Percentiles rank a stretch among this genome's conserved stretches.
Evolutionary conservation across 2,329 filamentous ascomycete species (phyloP).

Genomic region (Sclerotinia minor): DNA sequence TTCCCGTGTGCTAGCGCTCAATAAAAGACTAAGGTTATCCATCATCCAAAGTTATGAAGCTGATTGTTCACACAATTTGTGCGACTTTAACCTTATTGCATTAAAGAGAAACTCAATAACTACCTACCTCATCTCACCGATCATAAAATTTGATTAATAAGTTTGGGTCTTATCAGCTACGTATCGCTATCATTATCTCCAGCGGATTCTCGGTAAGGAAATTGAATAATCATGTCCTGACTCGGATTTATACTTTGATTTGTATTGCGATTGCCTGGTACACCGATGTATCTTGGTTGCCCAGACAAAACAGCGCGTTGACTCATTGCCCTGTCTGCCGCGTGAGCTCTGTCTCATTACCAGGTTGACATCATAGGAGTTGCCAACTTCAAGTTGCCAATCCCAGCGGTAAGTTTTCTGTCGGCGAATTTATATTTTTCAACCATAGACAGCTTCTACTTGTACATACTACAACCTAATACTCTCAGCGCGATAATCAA

Average conservation of each 20-base stretch:
- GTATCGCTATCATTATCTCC: not conserved
- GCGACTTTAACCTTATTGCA: not conserved
- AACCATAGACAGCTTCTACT: not conserved
- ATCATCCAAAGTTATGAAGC: not conserved
- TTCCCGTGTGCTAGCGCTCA: not conserved
- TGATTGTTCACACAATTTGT: not conserved
- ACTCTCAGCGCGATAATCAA: conserved; percentile 16
- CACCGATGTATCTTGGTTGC: conserved; percentile 23
- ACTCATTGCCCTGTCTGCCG: conserved; percentile 6
- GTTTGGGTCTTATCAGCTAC: not conserved
- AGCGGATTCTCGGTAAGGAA: conserved; percentile 2
- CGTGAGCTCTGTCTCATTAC: conserved; percentile 21
- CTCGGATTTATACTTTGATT: conserved; percentile 8
- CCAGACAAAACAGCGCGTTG: conserved; percentile 20
- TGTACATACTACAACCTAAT: conserved; percentile 4
- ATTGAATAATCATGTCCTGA: not conserved
- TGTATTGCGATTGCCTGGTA: conserved; percentile 4
- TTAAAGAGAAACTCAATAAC: not conserved
- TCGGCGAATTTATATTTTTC: not conserved
- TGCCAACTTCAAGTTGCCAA: conserved; percentile 12
- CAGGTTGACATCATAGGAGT: not conserved
- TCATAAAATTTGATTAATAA: not conserved
- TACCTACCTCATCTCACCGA: not conserved
- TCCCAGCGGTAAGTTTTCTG: conserved; percentile 4
- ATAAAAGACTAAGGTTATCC: not conserved